Conservation (phyloP, 2,329 filamentous ascomycete species). For the Aspergillus quadrilineatus region DNA sequence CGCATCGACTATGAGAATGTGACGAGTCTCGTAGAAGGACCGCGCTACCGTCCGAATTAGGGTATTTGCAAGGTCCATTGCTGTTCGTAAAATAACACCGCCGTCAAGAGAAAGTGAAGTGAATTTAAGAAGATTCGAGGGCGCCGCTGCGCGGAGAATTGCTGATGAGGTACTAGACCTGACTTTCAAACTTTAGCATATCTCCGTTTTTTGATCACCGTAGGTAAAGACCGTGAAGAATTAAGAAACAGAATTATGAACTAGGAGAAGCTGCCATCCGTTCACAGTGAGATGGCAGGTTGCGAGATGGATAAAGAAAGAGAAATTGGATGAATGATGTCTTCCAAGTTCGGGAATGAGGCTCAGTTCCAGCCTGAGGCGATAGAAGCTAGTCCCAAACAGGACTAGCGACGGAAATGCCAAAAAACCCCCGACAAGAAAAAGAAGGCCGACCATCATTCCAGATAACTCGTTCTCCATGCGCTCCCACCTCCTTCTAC, state of each 20-base stretch:
- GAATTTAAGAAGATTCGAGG: neutral
- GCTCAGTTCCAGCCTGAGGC: neutral
- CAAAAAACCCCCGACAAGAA: slow-evolving; percentile 9
- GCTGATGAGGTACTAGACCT: neutral
- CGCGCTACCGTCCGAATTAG: slow-evolving; percentile 83
- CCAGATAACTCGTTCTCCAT: slow-evolving; percentile 18
- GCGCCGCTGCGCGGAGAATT: slow-evolving; percentile 4
- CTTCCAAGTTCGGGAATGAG: slow-evolving; percentile 1
- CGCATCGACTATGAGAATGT: slow-evolving; percentile 79
- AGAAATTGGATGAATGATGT: slow-evolving; percentile 5
- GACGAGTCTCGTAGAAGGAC: slow-evolving; percentile 81
- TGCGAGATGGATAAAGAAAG: neutral
- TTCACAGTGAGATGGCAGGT: neutral
- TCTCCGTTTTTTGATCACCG: neutral
- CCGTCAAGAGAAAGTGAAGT: neutral
- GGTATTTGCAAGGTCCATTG: slow-evolving; percentile 68
- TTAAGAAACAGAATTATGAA: neutral
- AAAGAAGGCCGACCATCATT: slow-evolving; percentile 9
- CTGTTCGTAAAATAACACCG: slow-evolving; percentile 6
- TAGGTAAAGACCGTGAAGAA: neutral
- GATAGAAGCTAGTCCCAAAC: neutral
- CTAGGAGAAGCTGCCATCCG: neutral
- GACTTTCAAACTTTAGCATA: slow-evolving; percentile 1
- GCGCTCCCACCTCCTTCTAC: slow-evolving; percentile 22
- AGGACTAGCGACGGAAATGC: slow-evolving; percentile 1